A percentile compares a stretch with the other conserved stretches of the same genome.
Conservation (phyloP, 495 filamentous ascomycete genomes). For the Aspergillus diversus region DNA sequence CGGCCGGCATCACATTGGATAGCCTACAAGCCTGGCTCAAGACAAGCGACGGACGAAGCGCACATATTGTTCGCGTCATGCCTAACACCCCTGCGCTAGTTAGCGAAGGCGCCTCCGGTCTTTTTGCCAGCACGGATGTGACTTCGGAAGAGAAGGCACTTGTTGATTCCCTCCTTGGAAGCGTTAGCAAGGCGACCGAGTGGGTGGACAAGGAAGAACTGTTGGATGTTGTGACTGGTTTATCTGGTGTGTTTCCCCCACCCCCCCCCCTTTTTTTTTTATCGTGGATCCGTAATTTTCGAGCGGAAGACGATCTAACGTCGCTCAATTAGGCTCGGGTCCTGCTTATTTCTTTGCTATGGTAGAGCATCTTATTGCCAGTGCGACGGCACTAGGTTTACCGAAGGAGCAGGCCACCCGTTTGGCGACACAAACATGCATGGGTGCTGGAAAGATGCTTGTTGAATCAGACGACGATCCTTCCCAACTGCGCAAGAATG, state of each 20-base stretch:
- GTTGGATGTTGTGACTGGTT: constrained; percentile 45
- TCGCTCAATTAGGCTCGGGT: constrained; percentile 36
- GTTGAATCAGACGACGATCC: constrained; percentile 40
- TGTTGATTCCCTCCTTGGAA: constrained; percentile 38
- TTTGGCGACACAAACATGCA: constrained; percentile 45
- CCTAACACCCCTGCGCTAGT: constrained; percentile 48
- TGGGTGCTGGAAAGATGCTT: constrained; percentile 48
- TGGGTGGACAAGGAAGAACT: constrained; percentile 48
- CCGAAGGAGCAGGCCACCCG: constrained; percentile 45
- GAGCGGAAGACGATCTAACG: background rate
- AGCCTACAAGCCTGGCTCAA: constrained; percentile 40
- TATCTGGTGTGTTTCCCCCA: constrained; percentile 39
- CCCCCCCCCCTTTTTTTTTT: background rate
- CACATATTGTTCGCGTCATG: constrained; percentile 46
- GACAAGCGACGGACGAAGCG: constrained; percentile 29
- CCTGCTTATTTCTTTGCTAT: constrained; percentile 52
- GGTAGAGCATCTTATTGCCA: constrained; percentile 46
- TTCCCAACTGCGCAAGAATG: constrained; percentile 45
- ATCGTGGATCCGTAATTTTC: background rate
- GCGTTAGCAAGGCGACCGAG: constrained; percentile 44
- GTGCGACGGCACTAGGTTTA: constrained; percentile 42
- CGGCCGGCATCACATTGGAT: constrained; percentile 44
- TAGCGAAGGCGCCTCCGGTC: constrained; percentile 40
- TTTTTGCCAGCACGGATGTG: constrained; percentile 37
- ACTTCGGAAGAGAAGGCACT: constrained; percentile 39